Conservation (phyloP, 305 asterid genomes). For the Coffea humblotiana region DNA sequence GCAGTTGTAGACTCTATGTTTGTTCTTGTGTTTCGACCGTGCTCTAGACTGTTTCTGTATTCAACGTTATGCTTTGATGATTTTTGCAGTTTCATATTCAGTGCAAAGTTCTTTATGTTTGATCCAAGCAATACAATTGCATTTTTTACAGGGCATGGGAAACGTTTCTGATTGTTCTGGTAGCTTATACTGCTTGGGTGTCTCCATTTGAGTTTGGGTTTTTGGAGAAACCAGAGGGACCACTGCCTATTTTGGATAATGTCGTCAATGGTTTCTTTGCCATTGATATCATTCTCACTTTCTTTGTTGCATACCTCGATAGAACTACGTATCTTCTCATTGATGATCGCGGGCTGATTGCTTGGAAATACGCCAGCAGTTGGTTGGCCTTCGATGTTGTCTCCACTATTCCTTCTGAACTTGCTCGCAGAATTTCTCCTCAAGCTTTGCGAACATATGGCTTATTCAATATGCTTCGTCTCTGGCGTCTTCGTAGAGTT, state of each 20-base stretch:
- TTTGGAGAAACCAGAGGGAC: slow-evolving; percentile 41
- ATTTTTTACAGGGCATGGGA: slow-evolving; percentile 70
- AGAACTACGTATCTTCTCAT: slow-evolving; percentile 60
- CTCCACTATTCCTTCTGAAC: slow-evolving; percentile 82
- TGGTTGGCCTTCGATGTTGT: slow-evolving; percentile 75
- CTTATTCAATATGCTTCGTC: slow-evolving; percentile 86
- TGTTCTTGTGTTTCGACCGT: neutral
- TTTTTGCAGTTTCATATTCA: neutral
- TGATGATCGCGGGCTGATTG: slow-evolving; percentile 58
- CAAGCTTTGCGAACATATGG: slow-evolving; percentile 58
- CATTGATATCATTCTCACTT: slow-evolving; percentile 76
- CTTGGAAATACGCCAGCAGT: slow-evolving; percentile 55
- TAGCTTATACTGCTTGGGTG: slow-evolving; percentile 85
- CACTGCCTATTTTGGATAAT: slow-evolving; percentile 58
- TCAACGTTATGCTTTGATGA: neutral
- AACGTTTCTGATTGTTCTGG: slow-evolving; percentile 62
- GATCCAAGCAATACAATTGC: too few species aligned
- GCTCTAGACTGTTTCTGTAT: neutral
- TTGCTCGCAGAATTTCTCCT: slow-evolving; percentile 61
- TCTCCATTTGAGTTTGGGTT: slow-evolving; percentile 90
- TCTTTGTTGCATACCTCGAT: slow-evolving; percentile 84
- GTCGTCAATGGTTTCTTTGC: slow-evolving; percentile 75
- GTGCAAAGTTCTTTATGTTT: neutral
- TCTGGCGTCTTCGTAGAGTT: slow-evolving; percentile 94
- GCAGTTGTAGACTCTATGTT: neutral